Percentiles rank a stretch among this genome's conserved stretches.
Evolutionary conservation across 1,284 basidiomycete genomes (phyloP).

Genomic region (Amylostereum areolatum): DNA sequence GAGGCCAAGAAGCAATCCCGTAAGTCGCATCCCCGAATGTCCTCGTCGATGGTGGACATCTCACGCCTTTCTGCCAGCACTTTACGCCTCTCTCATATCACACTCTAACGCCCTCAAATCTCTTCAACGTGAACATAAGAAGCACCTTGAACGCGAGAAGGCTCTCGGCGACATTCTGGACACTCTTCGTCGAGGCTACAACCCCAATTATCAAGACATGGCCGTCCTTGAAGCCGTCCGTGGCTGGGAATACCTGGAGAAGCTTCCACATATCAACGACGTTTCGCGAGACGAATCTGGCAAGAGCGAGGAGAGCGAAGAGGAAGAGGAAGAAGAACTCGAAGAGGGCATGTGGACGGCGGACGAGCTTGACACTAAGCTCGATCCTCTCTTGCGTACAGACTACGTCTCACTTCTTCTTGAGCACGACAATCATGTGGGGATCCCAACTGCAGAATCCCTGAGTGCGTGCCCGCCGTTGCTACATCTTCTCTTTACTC

Average conservation of each 20-base stretch:
- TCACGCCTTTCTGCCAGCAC: constrained; percentile 39
- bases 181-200: constrained; percentile 81
- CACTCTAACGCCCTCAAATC: constrained; percentile 76
- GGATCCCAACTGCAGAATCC: constrained; percentile 7
- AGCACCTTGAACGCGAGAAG: constrained; percentile 69
- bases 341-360: constrained; percentile 51
- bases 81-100: constrained; percentile 72
- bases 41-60: too few species aligned
- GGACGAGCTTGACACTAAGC: constrained; percentile 49
- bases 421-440: constrained; percentile 65
- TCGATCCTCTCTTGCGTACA: constrained; percentile 61
- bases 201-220: constrained; percentile 99
- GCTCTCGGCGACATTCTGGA: constrained; percentile 83
- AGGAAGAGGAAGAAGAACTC: constrained; percentile 30
- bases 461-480: too few species aligned
- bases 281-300: constrained; percentile 29
- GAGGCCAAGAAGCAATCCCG: constrained; percentile 83
- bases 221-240: constrained; percentile 94
- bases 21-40: constrained; percentile 32
- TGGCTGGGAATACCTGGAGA: constrained; percentile 84
- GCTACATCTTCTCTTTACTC: too few species aligned
- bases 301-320: constrained; percentile 27
- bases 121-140: constrained; percentile 66
- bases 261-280: constrained; percentile 64
- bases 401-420: constrained; percentile 74